phyloP scores from a whole-genome alignment of 768 basidiomycete species.

The Suillus clintonianus region DNA sequence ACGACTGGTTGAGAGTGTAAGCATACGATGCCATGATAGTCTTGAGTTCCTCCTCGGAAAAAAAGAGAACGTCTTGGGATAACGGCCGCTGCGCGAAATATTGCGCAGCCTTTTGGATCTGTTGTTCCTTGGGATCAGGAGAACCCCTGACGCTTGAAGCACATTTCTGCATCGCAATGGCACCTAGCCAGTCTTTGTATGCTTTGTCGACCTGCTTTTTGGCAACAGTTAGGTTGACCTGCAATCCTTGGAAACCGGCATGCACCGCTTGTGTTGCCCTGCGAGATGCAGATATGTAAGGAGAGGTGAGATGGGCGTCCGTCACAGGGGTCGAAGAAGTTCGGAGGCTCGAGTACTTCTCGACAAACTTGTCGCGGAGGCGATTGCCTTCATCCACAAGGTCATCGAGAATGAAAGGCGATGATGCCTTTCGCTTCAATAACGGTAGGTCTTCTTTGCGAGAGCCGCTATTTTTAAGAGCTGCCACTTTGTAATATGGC shows the following conservation, averaged over 20 bases:
- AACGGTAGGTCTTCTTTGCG: neutral
- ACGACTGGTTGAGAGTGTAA: slow-evolving; percentile 31
- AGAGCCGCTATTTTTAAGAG: slow-evolving; percentile 12
- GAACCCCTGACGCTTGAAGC: slow-evolving; percentile 17
- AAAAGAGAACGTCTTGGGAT: slow-evolving; percentile 11
- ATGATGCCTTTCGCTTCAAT: neutral
- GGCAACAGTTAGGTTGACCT: slow-evolving; percentile 42
- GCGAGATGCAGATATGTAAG: slow-evolving; percentile 35
- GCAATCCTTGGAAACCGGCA: slow-evolving; percentile 18
- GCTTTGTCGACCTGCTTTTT: slow-evolving; percentile 39
- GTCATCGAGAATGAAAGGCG: slow-evolving; percentile 43
- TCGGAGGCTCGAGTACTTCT: slow-evolving; percentile 33
- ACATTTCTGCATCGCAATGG: slow-evolving; percentile 6
- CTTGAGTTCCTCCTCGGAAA: slow-evolving; percentile 37
- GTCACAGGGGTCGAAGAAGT: neutral
- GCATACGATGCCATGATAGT: slow-evolving; percentile 58
- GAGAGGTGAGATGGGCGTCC: slow-evolving; percentile 33
- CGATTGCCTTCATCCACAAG: slow-evolving; percentile 43
- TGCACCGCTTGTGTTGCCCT: slow-evolving; percentile 7
- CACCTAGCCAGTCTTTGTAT: slow-evolving; percentile 16
- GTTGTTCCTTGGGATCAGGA: slow-evolving; percentile 27
- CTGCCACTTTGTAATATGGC: slow-evolving; percentile 29
- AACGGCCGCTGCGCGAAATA: slow-evolving; percentile 27
- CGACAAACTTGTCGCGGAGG: slow-evolving; percentile 36
- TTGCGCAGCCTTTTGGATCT: slow-evolving; percentile 4